Base-by-base conservation (phyloP, 2,329 filamentous ascomycete species). In the Madurella mycetomatis region DNA sequence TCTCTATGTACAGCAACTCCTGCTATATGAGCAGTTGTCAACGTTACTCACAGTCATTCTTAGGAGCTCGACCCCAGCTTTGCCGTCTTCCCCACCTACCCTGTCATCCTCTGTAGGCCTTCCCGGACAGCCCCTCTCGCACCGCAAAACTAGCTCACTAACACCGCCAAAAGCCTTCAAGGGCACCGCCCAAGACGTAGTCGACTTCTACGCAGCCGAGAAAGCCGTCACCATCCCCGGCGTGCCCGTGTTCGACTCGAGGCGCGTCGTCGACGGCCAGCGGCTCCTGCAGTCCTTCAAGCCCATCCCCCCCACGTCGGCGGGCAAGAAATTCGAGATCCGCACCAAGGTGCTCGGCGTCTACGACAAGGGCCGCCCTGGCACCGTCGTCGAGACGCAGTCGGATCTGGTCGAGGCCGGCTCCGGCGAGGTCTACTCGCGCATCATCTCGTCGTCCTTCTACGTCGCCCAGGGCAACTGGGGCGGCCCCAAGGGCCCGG, bases 31-130 rank as follows among this genome's bases (percentile, higher is more conserved):
- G 9, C 47, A 31, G 31, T 18, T 40, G n/a, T 32, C 46, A 45
- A 47, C 51, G 13, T 37, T 4, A 37, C 34, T 12, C 41, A 12
- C 39, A 19, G 53, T 47, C 0, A 61, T 25, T 25, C 25, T 25
- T 25, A 92, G 89, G 92, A 96, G 74, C 82, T 95, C 49, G 86
- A 96, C 69, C 90, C 91, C 44, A 80, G 88, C 55, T 96, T 96
- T 70, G 74, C 86, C 58, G 87, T 89, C 64, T 96, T 96, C 72
- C 92, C 92, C 16, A 95, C 91, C 42, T 95, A 95, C 71, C 83
- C 90, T 17, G 80, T 92, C 61, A 83, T 94, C 65, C 83, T 95
- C 42, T 84, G 85, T 88, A 75, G 66, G 82, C 68, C 46, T n/a
- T 15, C 37, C 17, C 51, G 52, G 9, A 17, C 17, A 39, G 19